These are phyloP conservation scores for Panaeolus cyanescens DNA, from an alignment of 768 basidiomycete genomes.

Conservation along the genomic window DNA sequence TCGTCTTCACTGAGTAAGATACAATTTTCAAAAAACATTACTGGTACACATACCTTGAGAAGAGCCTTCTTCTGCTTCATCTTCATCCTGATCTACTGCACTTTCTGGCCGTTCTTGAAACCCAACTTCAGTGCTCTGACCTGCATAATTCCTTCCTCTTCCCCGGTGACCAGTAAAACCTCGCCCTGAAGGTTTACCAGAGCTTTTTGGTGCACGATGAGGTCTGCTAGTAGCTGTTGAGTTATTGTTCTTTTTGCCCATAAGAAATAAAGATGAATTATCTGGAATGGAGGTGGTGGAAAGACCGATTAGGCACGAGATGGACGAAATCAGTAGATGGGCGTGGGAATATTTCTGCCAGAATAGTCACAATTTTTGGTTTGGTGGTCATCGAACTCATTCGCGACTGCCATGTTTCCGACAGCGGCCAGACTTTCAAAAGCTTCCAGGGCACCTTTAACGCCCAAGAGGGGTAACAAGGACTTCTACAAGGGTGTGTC, in stretches of 20 bases:
- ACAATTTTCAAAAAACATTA: not conserved
- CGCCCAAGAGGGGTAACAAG: constrained; percentile 88
- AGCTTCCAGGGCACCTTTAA: constrained; percentile 82
- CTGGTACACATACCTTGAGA: constrained; percentile 17
- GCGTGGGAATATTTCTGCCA: constrained; percentile 6
- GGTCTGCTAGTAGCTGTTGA: constrained; percentile 14
- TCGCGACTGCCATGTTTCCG: constrained; percentile 55
- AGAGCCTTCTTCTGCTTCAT: constrained; percentile 30
- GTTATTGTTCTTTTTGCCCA: constrained; percentile 45
- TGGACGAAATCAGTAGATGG: not conserved
- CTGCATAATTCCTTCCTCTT: constrained; percentile 30
- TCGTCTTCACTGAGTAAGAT: constrained; percentile 1
- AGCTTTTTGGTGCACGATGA: constrained; percentile 29
- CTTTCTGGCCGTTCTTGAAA: constrained; percentile 57
- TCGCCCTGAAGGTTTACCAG: constrained; percentile 27
- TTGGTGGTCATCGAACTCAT: not conserved
- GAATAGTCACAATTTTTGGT: constrained; percentile 3
- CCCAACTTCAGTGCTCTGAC: constrained; percentile 16
- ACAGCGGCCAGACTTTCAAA: constrained; percentile 74
- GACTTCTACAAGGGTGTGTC: constrained; percentile 93
- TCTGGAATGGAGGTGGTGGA: not conserved
- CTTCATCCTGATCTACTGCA: constrained; percentile 49
- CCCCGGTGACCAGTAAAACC: constrained; percentile 38
- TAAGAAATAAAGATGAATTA: constrained; percentile 11
- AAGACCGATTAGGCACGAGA: not conserved